Percentiles rank a stretch among this genome's conserved stretches.
Conservation (phyloP, 2,329 filamentous ascomycete species). For the Monilinia laxa region DNA sequence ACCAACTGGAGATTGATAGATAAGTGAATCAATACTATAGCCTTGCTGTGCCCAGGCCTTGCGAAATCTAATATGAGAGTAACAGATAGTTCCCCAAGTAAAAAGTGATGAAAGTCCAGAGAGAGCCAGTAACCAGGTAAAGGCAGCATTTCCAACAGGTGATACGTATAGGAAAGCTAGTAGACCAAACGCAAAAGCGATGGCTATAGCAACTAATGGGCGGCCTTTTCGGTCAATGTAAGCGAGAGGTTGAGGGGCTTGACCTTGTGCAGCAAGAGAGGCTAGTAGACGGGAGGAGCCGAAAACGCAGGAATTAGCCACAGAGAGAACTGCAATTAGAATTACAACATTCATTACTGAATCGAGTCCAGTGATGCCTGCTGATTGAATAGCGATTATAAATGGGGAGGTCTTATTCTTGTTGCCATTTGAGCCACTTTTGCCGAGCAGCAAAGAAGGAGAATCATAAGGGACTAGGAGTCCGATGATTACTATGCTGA, state of each 20-base stretch:
- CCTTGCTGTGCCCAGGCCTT: constrained; percentile 67
- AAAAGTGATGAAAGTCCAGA: constrained; percentile 73
- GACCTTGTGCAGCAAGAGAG: constrained; percentile 82
- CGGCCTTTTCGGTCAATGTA: constrained; percentile 84
- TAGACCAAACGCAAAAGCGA: constrained; percentile 67
- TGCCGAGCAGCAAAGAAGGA: constrained; percentile 56
- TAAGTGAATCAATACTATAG: constrained; percentile 59
- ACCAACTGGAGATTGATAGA: constrained; percentile 61
- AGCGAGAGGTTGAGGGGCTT: constrained; percentile 73
- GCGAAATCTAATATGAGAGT: constrained; percentile 89
- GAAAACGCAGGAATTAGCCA: constrained; percentile 90
- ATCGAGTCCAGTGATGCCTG: constrained; percentile 76
- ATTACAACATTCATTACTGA: constrained; percentile 94
- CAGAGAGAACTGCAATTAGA: constrained; percentile 83
- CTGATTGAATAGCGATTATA: constrained; percentile 86
- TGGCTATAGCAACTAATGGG: constrained; percentile 68
- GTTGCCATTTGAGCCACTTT: constrained; percentile 56
- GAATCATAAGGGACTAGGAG: constrained; percentile 77
- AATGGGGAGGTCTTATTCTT: constrained; percentile 77
- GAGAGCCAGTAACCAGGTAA: constrained; percentile 77
- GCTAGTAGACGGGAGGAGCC: constrained; percentile 87
- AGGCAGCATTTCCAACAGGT: constrained; percentile 53
- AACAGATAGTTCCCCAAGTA: constrained; percentile 80
- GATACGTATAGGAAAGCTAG: constrained; percentile 75
- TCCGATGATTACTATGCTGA: constrained; percentile 77